A percentile compares a stretch with the other conserved stretches of the same genome.
These are phyloP conservation scores for Coemansia javaensis DNA, from an alignment of 192 early-diverging fungal species.

Conservation along the genomic window DNA sequence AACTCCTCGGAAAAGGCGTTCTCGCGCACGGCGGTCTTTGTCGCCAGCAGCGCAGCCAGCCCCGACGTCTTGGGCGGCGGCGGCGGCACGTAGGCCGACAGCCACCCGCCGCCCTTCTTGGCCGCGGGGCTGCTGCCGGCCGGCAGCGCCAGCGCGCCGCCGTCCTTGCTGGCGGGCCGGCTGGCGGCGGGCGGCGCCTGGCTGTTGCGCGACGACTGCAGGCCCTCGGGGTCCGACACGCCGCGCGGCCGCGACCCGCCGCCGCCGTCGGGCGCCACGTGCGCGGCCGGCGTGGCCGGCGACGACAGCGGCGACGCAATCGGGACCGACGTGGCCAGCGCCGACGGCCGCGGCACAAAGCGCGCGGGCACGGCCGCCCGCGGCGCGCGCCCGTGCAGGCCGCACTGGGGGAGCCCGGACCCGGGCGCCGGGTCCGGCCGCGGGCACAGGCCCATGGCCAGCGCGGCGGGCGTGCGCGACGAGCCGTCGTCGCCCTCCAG, in stretches of 20 bases:
- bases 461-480: constrained; percentile 31
- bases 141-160: neutral
- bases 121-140: neutral
- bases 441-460: constrained; percentile 19
- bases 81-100: constrained; percentile 24
- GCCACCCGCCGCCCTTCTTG: neutral
- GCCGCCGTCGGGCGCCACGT: constrained; percentile 11
- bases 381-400: neutral
- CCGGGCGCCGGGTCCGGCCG: constrained; percentile 7
- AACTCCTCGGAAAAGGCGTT: constrained; percentile 72
- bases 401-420: no score
- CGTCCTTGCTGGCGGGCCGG: constrained; percentile 3
- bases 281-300: constrained; percentile 5
- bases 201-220: constrained; percentile 15
- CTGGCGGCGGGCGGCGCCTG: neutral
- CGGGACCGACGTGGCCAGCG: constrained; percentile 15
- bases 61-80: constrained; percentile 48
- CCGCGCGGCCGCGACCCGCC: constrained; percentile 17
- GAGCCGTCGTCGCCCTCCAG: constrained; percentile 62
- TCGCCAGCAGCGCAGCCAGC: constrained; percentile 58
- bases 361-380: neutral
- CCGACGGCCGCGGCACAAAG: constrained; percentile 5
- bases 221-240: constrained; percentile 35
- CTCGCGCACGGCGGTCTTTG: constrained; percentile 53
- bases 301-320: constrained; percentile 8